A percentile compares a stretch with the other conserved stretches of the same genome.
Conservation (phyloP, 257 asterid species). For the Primulina huaijiensis region DNA sequence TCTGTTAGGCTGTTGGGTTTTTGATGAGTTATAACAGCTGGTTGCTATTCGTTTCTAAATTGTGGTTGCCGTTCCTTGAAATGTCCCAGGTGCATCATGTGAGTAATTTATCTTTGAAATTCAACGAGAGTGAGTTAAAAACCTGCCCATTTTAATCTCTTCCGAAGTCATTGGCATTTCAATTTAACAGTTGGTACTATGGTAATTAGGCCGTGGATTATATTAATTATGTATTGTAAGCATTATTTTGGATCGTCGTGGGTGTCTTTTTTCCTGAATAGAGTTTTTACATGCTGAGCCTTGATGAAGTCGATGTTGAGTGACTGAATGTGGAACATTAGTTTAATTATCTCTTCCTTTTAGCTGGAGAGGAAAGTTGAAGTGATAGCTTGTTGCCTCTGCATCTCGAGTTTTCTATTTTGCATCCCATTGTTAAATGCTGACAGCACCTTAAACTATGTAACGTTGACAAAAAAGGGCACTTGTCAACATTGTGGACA, state of each 20-base stretch:
- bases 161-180: constrained; percentile 4
- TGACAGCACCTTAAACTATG: constrained; percentile 1
- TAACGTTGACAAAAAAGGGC: neutral
- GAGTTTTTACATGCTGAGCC: neutral
- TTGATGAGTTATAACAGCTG: constrained; percentile 17
- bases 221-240: neutral
- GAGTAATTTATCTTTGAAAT: neutral
- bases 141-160: constrained; percentile 1
- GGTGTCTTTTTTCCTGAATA: constrained; percentile 3
- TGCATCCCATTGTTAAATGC: neutral
- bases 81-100: neutral
- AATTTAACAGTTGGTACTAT: constrained; percentile 1
- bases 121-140: neutral
- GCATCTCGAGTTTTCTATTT: neutral
- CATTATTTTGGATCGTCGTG: neutral
- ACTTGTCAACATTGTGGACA: constrained; percentile 3
- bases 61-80: neutral
- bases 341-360: constrained; percentile 4
- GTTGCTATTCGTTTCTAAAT: neutral
- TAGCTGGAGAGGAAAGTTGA: neutral
- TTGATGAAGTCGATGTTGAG: constrained; percentile 15
- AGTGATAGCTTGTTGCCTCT: constrained; percentile 13
- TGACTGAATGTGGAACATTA: neutral
- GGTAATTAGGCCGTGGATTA: neutral
- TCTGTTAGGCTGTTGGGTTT: constrained; percentile 13